Evolutionary conservation across 2,329 filamentous ascomycete genomes (phyloP).

Genomic region (Botrytis elliptica): DNA sequence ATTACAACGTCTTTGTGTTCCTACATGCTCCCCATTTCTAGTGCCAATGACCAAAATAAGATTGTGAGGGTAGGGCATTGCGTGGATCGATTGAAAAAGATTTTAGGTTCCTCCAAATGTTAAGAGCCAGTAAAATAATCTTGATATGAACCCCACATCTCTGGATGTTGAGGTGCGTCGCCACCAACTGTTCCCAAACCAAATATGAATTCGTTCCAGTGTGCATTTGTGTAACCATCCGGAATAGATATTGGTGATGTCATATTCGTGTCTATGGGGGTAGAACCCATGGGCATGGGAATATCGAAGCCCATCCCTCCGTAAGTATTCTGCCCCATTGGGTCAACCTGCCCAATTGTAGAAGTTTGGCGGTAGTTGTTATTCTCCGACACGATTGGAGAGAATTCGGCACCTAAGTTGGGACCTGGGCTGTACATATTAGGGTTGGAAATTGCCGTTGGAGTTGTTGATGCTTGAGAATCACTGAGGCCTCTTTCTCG

Average conservation of each 20-base stretch:
- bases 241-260: neutral
- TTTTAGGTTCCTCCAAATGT: neutral
- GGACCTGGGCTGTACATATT: neutral
- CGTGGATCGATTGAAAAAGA: neutral
- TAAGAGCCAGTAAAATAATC: constrained; percentile 15
- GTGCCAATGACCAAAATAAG: neutral
- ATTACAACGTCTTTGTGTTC: constrained; percentile 7
- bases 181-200: neutral
- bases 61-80: neutral
- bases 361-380: neutral
- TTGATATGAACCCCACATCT: constrained; percentile 6
- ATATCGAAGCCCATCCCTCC: constrained; percentile 8
- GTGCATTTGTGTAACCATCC: constrained; percentile 12
- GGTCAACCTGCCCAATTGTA: neutral
- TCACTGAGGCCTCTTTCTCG: constrained; percentile 16
- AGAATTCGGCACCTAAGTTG: neutral
- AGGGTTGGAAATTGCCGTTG: neutral
- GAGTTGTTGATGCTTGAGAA: neutral
- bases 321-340: constrained; percentile 11
- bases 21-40: neutral
- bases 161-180: neutral
- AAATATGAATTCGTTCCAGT: constrained; percentile 21
- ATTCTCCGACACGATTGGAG: neutral
- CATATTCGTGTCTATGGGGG: constrained; percentile 10
- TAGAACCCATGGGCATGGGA: constrained; percentile 4